phyloP scores from a whole-genome alignment of 352 stramenopile species.

The Peronosclerospora sorghi region DNA sequence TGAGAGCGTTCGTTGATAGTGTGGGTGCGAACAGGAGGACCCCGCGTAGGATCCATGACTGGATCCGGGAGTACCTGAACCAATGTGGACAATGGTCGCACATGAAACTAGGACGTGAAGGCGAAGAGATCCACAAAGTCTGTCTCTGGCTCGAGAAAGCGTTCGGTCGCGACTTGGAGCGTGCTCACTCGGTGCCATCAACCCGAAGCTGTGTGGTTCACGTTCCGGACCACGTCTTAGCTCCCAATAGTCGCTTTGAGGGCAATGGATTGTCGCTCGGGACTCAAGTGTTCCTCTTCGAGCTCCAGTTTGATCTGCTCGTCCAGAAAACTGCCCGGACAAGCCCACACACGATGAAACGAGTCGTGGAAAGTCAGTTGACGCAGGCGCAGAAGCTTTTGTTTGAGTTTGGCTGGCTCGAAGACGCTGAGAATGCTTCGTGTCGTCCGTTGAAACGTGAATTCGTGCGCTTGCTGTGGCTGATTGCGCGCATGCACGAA shows the following conservation, averaged over 20 bases:
- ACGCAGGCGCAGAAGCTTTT: constrained; percentile 25
- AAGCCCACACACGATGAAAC: constrained; percentile 15
- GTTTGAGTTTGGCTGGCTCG: constrained; percentile 31
- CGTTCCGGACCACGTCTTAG: constrained; percentile 12
- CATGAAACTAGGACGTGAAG: constrained; percentile 20
- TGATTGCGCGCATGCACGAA: constrained; percentile 43
- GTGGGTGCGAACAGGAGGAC: neutral
- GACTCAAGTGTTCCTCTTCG: constrained; percentile 44
- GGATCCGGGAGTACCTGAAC: constrained; percentile 34
- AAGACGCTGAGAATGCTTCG: constrained; percentile 14
- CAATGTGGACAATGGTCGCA: constrained; percentile 51
- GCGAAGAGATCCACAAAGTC: constrained; percentile 29
- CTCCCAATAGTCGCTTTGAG: constrained; percentile 15
- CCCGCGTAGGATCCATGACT: constrained; percentile 10
- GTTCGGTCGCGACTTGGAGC: constrained; percentile 26
- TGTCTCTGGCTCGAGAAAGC: constrained; percentile 51
- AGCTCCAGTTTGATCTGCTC: constrained; percentile 44
- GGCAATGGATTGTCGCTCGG: constrained; percentile 24
- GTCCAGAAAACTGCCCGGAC: constrained; percentile 17
- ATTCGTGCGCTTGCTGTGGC: constrained; percentile 42
- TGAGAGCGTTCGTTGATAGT: neutral
- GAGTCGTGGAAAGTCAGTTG: constrained; percentile 18
- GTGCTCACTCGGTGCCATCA: neutral
- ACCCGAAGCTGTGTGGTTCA: constrained; percentile 5
- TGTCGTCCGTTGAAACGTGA: constrained; percentile 2